Conservation (phyloP, 2,329 filamentous ascomycete species). For the Fusarium udum region DNA sequence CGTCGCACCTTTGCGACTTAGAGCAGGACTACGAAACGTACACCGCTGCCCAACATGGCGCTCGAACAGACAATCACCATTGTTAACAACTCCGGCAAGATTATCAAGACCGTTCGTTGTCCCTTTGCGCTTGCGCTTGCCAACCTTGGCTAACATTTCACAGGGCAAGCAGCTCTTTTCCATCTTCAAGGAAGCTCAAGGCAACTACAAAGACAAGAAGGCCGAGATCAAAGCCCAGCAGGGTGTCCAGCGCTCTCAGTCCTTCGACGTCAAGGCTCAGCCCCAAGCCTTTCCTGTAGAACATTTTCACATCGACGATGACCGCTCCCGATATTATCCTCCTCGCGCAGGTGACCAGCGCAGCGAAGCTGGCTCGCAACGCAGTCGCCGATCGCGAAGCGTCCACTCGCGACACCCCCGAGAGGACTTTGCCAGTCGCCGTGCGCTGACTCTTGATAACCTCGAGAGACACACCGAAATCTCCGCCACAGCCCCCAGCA, state of each 20-base stretch:
- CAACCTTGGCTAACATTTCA: slow-evolving; percentile 20
- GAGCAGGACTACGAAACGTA: slow-evolving; percentile 15
- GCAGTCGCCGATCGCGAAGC: slow-evolving; percentile 53
- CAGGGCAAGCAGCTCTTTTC: slow-evolving; percentile 90
- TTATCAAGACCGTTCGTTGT: slow-evolving; percentile 81
- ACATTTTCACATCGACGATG: slow-evolving; percentile 40
- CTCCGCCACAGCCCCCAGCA: slow-evolving; percentile 59
- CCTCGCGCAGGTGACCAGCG: slow-evolving; percentile 47
- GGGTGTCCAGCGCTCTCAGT: slow-evolving; percentile 69
- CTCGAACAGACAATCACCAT: slow-evolving; percentile 82
- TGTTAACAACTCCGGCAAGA: slow-evolving; percentile 89
- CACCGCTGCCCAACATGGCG: slow-evolving; percentile 49
- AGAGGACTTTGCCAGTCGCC: slow-evolving; percentile 46
- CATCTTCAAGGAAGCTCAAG: slow-evolving; percentile 91
- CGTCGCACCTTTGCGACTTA: slow-evolving; percentile 2
- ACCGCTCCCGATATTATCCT: slow-evolving; percentile 48
- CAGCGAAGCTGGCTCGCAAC: slow-evolving; percentile 54
- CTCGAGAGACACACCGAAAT: slow-evolving; percentile 64
- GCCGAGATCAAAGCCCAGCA: slow-evolving; percentile 77
- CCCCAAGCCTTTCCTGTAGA: slow-evolving; percentile 26
- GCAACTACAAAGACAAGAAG: slow-evolving; percentile 88
- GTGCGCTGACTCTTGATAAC: slow-evolving; percentile 62
- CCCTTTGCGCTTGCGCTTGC: not conserved
- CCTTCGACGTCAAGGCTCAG: slow-evolving; percentile 56
- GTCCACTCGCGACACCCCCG: slow-evolving; percentile 44